Percentiles rank a stretch among this genome's conserved stretches.
Conservation (phyloP, 331 rosid species). For the Malus hybrid region DNA sequence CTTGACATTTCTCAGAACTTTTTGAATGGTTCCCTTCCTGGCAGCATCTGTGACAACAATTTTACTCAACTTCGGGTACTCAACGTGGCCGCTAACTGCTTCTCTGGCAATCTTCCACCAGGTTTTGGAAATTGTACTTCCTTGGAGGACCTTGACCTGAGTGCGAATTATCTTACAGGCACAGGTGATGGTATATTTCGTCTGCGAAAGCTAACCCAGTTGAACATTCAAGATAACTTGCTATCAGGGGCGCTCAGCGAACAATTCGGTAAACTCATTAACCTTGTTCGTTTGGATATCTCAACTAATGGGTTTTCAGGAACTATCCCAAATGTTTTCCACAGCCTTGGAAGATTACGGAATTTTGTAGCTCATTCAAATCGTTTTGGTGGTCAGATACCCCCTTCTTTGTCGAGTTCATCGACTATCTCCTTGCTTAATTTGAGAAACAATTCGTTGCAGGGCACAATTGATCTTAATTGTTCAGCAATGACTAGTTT, state of each 20-base stretch:
- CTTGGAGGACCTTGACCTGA: slow-evolving; percentile 10
- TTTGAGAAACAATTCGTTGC: slow-evolving; percentile 21
- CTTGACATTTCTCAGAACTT: slow-evolving; percentile 18
- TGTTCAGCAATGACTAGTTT: slow-evolving; percentile 13
- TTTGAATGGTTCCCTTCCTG: slow-evolving; percentile 16
- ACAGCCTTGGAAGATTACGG: no score
- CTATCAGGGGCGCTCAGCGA: not conserved
- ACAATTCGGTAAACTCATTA: slow-evolving; percentile 7
- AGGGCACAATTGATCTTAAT: slow-evolving; percentile 2
- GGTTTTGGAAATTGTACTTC: slow-evolving; percentile 20
- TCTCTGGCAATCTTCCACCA: not conserved
- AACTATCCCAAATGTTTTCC: no score
- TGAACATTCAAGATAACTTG: slow-evolving; percentile 9
- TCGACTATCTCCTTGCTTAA: slow-evolving; percentile 2
- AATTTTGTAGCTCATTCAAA: no score
- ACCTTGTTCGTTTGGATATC: no score
- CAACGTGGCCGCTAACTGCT: no score
- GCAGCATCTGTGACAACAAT: slow-evolving; percentile 8
- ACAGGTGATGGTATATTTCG: slow-evolving; percentile 6
- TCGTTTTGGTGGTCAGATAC: no score
- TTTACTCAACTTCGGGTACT: not conserved
- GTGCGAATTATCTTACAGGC: not conserved
- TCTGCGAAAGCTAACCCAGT: not conserved
- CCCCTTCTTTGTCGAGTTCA: no score
- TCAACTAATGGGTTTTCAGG: no score